Evolutionary conservation across 176 grass and related monocot genomes (phyloP), one percentile per base, ranked within the genome.

Genomic region (Rhynchospora pubera): DNA sequence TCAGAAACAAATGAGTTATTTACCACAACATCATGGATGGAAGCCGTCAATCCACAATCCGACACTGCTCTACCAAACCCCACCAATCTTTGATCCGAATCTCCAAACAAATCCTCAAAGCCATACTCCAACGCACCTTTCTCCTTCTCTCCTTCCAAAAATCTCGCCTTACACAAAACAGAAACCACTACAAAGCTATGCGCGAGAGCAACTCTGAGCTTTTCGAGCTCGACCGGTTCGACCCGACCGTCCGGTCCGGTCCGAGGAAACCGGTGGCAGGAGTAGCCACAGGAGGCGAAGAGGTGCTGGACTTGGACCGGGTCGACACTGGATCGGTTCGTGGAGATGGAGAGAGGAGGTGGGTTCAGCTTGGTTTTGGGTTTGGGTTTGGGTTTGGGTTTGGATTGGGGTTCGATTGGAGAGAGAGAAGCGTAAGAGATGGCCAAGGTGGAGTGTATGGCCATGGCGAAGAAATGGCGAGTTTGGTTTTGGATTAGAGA

Each of bases 1-100:
- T 67, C 43, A 80, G 1, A 32, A 80, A 84, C 26, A 42, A 75
- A 3, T 3, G 10, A 80, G 28, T 75, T 59, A n/a, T 72, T 84
- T 93, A 97, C 94, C 94, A 94, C 88, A 57, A 97, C 42, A 61
- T 94, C 94, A 86, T 92, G 94, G 48, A 97, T 89, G 1, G 94
- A 97, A 28, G 94, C 94, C 2, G 94, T 91, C 86, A 94, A 87
- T 34, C 90, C 94, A 1, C 89, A 53, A 79, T 97, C 94, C 1
- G 94, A 97, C 57, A 97, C 88, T 16, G 94, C 94, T 12, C 90
- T 86, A 2, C 94, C 91, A 9, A 97, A 97, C 5, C 91, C 94
- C 5, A 97, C 90, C 28, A 97, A 57, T 53, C 69, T 81, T 45
- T 51, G 83, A 46, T 94, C 58, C 57, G 39, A 84, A 80, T 60